Evolutionary conservation across 176 grass and related monocot genomes (phyloP), one percentile per base, ranked within the genome.

Genomic region (Juncus inflexus): DNA sequence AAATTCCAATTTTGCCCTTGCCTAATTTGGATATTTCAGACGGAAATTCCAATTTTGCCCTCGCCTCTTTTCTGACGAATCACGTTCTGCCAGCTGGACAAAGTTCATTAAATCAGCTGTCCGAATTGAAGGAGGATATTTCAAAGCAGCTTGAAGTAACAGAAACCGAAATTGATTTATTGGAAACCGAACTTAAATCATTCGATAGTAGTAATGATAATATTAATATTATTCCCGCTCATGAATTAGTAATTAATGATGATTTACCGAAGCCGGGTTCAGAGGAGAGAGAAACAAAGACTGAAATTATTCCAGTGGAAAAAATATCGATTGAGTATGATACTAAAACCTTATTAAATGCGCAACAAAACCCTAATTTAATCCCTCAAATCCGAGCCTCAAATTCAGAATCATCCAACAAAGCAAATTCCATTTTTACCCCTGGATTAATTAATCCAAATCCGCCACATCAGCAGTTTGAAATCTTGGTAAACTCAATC

Each of bases 121-220:
- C 83, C 9, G 43, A 63, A 71, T 80, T 99, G 66, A 99, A 99
- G 56, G 83, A 74, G 52, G 69, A 50, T 58, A 86, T 94, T 78
- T 80, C 85, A 6, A 99, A 86, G 62, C 83, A 89, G 61, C 78
- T 90, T 4, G 95, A 94, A 63, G 94, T 79, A 70, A 85, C 78
- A 66, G 95, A 94, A 80, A 74, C 75, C 40, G 80, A 94, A 87
- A 86, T 99, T 47, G 95, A 99, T 84, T 86, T 63, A 2, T 68
- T 99, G 12, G 95, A 99, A 78, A 83, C 81, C 12, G 83, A 94
- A 76, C 83, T 99, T 37, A 94, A 83, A 65, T 70, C 67, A 61
- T 53, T 65, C 45, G 19, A 28, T 28, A 28, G 19, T 28, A 28
- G 61, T 53, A 78, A 75, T 70, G 54, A 45, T 74, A 74, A 65